phyloP scores from a whole-genome alignment of 495 filamentous ascomycete genomes.

The Aspergillus campestris region DNA sequence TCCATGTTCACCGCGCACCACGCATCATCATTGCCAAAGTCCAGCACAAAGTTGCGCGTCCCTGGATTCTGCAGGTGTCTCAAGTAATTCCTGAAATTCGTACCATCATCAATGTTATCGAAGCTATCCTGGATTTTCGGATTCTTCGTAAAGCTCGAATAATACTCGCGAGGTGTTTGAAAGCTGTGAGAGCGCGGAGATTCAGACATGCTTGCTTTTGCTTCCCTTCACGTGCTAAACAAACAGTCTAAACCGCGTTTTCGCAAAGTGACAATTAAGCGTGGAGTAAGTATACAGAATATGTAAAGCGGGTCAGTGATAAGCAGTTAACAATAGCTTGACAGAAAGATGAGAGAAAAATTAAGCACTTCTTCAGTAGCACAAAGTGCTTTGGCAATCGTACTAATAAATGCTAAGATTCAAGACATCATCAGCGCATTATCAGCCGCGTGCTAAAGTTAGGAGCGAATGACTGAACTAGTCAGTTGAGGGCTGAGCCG shows the following conservation, averaged over 20 bases:
- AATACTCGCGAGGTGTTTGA: slow-evolving; percentile 28
- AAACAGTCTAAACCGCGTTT: too few relatives aligned
- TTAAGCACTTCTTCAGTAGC: too few relatives aligned
- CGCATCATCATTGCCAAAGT: slow-evolving; percentile 58
- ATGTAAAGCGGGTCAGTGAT: not conserved
- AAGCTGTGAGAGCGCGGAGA: slow-evolving; percentile 2
- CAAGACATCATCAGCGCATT: not conserved
- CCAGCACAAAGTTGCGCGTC: slow-evolving; percentile 59
- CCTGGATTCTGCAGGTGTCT: slow-evolving; percentile 23
- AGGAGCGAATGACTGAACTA: not conserved
- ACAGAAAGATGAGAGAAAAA: not conserved
- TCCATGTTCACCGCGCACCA: slow-evolving; percentile 53
- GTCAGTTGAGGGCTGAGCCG: not conserved
- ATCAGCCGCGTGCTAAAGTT: slow-evolving; percentile 2
- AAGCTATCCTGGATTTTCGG: slow-evolving; percentile 29
- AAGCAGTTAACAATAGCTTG: not conserved
- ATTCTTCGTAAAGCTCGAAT: slow-evolving; percentile 20
- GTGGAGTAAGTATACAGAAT: too few relatives aligned
- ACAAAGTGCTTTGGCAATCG: too few relatives aligned
- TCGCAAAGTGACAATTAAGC: too few relatives aligned
- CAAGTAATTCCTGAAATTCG: slow-evolving; percentile 35
- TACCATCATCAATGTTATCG: slow-evolving; percentile 45
- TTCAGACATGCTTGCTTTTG: slow-evolving; percentile 10
- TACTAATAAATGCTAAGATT: too few relatives aligned
- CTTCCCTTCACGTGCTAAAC: too few relatives aligned